Evolutionary conservation across 352 stramenopile genomes (phyloP).

Genomic region (Thalassiosira hispida): DNA sequence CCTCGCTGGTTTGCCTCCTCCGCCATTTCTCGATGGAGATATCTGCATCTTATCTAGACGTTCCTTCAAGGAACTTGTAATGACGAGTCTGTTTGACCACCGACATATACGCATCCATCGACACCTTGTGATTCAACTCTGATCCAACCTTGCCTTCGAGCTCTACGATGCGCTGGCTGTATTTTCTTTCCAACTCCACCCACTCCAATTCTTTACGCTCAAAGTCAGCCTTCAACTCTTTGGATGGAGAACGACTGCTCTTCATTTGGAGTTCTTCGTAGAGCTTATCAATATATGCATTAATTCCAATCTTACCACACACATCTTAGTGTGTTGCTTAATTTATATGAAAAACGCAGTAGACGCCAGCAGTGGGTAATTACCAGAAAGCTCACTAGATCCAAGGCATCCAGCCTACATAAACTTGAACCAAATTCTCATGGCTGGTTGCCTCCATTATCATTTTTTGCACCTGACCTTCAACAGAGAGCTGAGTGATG

Average conservation of each 20-base stretch:
- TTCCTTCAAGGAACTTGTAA: constrained; percentile 25
- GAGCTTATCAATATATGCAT: constrained; percentile 59
- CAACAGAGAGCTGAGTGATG: constrained; percentile 79
- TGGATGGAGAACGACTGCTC: neutral
- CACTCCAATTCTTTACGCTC: constrained; percentile 45
- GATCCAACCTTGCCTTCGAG: constrained; percentile 37
- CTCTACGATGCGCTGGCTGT: constrained; percentile 50
- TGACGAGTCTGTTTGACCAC: constrained; percentile 23
- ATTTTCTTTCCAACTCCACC: constrained; percentile 47
- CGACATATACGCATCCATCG: constrained; percentile 26
- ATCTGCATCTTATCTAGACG: too few species aligned
- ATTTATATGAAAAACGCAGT: too few species aligned
- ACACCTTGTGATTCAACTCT: constrained; percentile 18
- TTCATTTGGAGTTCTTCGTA: constrained; percentile 17
- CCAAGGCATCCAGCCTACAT: constrained; percentile 87
- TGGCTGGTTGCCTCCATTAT: constrained; percentile 82
- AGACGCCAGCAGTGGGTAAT: too few species aligned
- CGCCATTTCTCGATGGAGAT: neutral
- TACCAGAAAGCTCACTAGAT: too few species aligned
- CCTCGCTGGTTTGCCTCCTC: neutral
- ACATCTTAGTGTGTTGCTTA: neutral
- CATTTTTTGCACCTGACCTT: constrained; percentile 86
- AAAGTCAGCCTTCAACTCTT: constrained; percentile 39
- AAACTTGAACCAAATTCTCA: constrained; percentile 86
- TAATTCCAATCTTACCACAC: constrained; percentile 12